Percentiles rank a stretch among this genome's conserved stretches.
These are phyloP conservation scores for Lyophyllum semitale DNA, from an alignment of 768 basidiomycete species.

Conservation along the genomic window DNA sequence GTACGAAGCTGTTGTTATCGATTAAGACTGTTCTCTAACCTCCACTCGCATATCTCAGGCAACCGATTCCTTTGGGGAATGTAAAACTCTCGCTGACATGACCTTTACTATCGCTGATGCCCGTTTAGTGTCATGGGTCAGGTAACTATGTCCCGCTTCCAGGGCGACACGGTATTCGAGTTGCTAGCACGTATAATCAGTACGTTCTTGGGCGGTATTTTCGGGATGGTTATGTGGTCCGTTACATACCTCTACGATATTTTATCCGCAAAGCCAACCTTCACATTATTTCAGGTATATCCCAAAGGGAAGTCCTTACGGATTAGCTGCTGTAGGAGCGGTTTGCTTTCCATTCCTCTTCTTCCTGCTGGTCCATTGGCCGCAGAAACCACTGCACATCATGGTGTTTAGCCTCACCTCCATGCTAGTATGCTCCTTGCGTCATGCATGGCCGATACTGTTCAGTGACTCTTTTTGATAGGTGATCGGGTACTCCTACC, in stretches of 20 bases:
- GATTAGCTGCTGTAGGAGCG: conserved; percentile 66
- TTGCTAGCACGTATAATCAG: conserved; percentile 60
- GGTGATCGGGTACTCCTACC: conserved; percentile 77
- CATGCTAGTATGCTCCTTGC: background rate
- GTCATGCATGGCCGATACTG: too few relatives aligned
- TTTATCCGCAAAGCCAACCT: too few relatives aligned
- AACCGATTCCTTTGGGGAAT: conserved; percentile 74
- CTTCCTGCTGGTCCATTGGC: conserved; percentile 72
- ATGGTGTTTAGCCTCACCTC: conserved; percentile 37
- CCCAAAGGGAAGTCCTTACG: conserved; percentile 61
- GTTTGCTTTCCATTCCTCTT: conserved; percentile 76
- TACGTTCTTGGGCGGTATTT: conserved; percentile 65
- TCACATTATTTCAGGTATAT: too few relatives aligned
- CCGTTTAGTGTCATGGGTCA: conserved; percentile 69
- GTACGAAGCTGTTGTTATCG: conserved; percentile 35
- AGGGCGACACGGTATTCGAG: conserved; percentile 75
- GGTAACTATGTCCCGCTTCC: conserved; percentile 67
- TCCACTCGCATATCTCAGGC: conserved; percentile 35
- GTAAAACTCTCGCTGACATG: conserved; percentile 33
- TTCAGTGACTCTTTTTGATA: conserved; percentile 20
- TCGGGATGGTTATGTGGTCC: conserved; percentile 70
- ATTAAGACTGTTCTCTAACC: background rate
- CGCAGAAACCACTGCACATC: conserved; percentile 69
- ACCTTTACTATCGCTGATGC: background rate
- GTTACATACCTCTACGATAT: conserved; percentile 23